Evolutionary conservation across 2,329 filamentous ascomycete genomes (phyloP).

Genomic region (Emergomyces orientalis): DNA sequence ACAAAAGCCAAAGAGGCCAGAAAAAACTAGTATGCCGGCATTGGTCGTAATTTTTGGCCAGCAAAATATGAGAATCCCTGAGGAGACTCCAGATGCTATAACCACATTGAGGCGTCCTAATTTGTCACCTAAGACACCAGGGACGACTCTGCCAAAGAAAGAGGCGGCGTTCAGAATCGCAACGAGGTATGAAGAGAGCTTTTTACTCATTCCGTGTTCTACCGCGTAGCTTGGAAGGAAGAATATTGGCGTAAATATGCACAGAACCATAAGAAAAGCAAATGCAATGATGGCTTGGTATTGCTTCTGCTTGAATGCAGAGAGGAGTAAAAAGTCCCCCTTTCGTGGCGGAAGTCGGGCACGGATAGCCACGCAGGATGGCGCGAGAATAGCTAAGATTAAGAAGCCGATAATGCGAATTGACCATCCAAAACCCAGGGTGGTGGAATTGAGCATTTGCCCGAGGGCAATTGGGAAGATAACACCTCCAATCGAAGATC

Average conservation of each 20-base stretch:
- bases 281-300: slow-evolving; percentile 28
- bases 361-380: slow-evolving; percentile 45
- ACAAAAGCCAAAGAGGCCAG: slow-evolving; percentile 42
- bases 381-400: slow-evolving; percentile 48
- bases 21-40: slow-evolving; percentile 32
- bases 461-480: slow-evolving; percentile 45
- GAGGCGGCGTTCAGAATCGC: slow-evolving; percentile 58
- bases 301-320: slow-evolving; percentile 25
- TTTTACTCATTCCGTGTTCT: slow-evolving; percentile 48
- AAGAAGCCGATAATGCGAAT: slow-evolving; percentile 51
- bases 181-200: slow-evolving; percentile 55
- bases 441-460: slow-evolving; percentile 31
- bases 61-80: slow-evolving; percentile 36
- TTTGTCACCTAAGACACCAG: slow-evolving; percentile 48
- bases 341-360: slow-evolving; percentile 32
- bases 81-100: slow-evolving; percentile 33
- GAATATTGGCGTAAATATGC: slow-evolving; percentile 42
- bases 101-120: slow-evolving; percentile 45
- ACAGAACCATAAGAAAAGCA: slow-evolving; percentile 35
- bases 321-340: slow-evolving; percentile 37
- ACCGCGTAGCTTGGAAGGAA: slow-evolving; percentile 48
- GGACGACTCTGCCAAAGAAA: slow-evolving; percentile 49
- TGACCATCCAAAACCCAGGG: slow-evolving; percentile 48
- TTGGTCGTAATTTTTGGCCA: slow-evolving; percentile 34
- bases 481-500: slow-evolving; percentile 46